phyloP scores from a whole-genome alignment of 2,329 filamentous ascomycete genomes.

The Rhynchosporium agropyri region DNA sequence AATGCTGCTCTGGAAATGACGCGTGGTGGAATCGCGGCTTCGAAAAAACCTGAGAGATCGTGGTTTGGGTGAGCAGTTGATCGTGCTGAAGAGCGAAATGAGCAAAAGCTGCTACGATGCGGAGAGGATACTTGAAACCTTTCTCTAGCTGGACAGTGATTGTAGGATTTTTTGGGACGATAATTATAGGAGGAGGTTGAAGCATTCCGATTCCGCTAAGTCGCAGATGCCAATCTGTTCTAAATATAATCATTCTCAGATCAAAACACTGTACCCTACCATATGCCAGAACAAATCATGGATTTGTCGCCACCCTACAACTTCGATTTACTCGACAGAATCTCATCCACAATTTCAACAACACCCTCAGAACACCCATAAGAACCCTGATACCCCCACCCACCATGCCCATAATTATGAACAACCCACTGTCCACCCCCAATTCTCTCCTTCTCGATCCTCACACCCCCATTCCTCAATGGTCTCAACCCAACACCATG shows the following conservation, averaged over 20 bases:
- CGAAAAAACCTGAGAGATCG: slow-evolving; percentile 13
- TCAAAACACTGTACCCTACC: no score
- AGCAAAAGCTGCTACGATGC: slow-evolving; percentile 7
- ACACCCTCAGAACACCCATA: slow-evolving; percentile 73
- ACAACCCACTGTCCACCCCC: slow-evolving; percentile 54
- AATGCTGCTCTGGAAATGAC: slow-evolving; percentile 15
- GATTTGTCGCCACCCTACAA: slow-evolving; percentile 20
- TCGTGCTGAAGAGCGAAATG: neutral
- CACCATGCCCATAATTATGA: slow-evolving; percentile 64
- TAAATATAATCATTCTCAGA: no score
- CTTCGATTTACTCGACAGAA: slow-evolving; percentile 30
- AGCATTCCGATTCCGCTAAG: neutral
- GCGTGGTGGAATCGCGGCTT: slow-evolving; percentile 18
- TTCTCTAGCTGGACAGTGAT: slow-evolving; percentile 20
- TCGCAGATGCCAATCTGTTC: neutral
- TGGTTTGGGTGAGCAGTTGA: slow-evolving; percentile 19
- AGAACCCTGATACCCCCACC: slow-evolving; percentile 63
- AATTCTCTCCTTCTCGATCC: slow-evolving; percentile 64
- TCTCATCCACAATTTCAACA: slow-evolving; percentile 65
- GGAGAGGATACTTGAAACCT: neutral
- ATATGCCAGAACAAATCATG: neutral
- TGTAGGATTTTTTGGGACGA: slow-evolving; percentile 11
- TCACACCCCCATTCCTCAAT: slow-evolving; percentile 60
- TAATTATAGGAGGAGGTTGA: slow-evolving; percentile 8
- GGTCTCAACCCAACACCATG: slow-evolving; percentile 70